Conservation (phyloP, 2,329 filamentous ascomycete genomes). For the Fusarium nisikadoi region DNA sequence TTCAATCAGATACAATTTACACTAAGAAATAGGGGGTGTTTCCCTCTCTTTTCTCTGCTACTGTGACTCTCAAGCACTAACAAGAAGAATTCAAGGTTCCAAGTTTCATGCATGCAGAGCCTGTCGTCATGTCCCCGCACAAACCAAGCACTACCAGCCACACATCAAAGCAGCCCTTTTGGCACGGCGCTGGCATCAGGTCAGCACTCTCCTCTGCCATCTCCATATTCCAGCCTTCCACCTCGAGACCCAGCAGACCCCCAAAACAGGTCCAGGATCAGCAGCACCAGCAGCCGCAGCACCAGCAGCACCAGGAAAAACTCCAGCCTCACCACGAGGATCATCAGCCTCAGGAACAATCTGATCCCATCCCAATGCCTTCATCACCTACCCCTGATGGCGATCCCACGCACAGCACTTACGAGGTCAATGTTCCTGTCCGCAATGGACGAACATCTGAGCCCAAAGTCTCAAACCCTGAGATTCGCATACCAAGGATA, state of each 20-base stretch:
- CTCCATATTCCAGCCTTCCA: slow-evolving; percentile 6
- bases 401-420: slow-evolving; percentile 43
- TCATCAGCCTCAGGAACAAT: slow-evolving; percentile 10
- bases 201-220: slow-evolving; percentile 25
- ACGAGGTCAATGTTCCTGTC: slow-evolving; percentile 42
- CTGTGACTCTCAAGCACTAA: background rate
- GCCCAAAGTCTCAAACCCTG: slow-evolving; percentile 30
- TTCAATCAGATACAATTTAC: background rate
- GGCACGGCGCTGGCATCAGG: slow-evolving; percentile 21
- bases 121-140: slow-evolving; percentile 44
- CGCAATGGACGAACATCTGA: slow-evolving; percentile 24
- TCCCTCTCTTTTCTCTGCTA: slow-evolving; percentile 2
- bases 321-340: background rate
- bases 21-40: background rate
- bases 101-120: slow-evolving; percentile 14
- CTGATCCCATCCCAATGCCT: slow-evolving; percentile 7
- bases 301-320: background rate
- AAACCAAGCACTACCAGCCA: slow-evolving; percentile 28
- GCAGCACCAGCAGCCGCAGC: background rate
- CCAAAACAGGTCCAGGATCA: slow-evolving; percentile 16
- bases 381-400: slow-evolving; percentile 30
- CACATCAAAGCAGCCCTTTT: slow-evolving; percentile 25
- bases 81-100: background rate
- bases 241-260: slow-evolving; percentile 20
- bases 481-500: slow-evolving; percentile 55